Percentiles rank a stretch among this genome's conserved stretches.
Conservation (phyloP, 805 yeast genomes). For the Yarrowia sp. region DNA sequence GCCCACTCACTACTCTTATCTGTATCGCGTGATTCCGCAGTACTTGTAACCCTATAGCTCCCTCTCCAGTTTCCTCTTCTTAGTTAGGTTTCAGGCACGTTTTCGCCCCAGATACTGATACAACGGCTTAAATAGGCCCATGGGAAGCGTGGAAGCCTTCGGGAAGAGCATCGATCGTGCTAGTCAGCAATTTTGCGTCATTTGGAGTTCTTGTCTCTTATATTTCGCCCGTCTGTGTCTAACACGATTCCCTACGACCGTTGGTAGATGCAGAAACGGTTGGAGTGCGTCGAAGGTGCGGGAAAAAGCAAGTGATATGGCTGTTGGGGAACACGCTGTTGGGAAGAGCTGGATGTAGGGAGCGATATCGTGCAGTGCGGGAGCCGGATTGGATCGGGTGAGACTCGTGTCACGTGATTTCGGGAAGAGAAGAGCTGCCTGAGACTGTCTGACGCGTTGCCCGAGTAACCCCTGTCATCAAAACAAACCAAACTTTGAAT, state of each 20-base stretch:
- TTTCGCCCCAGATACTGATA: neutral
- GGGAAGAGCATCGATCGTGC: no score
- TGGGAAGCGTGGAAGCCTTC: no score
- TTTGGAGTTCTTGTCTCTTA: no score
- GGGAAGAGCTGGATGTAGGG: neutral
- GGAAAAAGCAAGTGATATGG: neutral
- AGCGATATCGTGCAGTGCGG: neutral
- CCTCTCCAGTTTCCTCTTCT: neutral
- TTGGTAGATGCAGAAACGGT: neutral
- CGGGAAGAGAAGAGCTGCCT: neutral
- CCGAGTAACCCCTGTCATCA: neutral
- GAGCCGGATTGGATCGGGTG: neutral
- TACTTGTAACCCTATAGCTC: neutral
- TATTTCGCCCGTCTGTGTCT: no score
- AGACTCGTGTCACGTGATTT: neutral
- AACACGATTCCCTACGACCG: no score
- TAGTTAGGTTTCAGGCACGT: neutral
- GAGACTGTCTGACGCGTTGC: neutral
- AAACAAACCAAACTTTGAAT: neutral
- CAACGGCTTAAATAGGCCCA: neutral
- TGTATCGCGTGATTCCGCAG: neutral
- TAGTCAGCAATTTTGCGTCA: no score
- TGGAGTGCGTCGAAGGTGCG: neutral
- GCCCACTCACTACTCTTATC: neutral
- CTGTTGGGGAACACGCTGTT: neutral